Evolutionary conservation across 345 rosid genomes (phyloP).

Genomic region (Camelina sativa): DNA sequence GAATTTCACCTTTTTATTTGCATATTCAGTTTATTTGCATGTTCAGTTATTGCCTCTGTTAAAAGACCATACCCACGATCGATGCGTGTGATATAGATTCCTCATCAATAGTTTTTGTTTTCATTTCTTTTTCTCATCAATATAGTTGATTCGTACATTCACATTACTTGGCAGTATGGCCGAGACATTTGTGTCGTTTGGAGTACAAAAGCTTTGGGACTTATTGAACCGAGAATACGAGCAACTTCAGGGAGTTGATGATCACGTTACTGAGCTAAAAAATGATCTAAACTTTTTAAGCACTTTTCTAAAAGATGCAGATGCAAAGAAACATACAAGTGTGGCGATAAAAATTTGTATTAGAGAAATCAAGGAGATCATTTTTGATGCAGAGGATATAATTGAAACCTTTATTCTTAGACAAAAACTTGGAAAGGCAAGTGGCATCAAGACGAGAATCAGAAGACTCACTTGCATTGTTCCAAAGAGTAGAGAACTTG

Average conservation of each 20-base stretch:
- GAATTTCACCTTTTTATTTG: too few relatives aligned
- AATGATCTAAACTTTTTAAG: background rate
- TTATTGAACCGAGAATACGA: background rate
- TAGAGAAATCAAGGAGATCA: slow-evolving; percentile 32
- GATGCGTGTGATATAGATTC: too few relatives aligned
- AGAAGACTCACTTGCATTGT: background rate
- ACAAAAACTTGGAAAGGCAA: background rate
- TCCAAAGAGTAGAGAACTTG: background rate
- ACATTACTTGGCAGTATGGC: background rate
- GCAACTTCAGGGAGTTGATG: background rate
- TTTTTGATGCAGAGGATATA: slow-evolving; percentile 38
- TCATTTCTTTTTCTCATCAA: too few relatives aligned
- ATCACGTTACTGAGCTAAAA: background rate
- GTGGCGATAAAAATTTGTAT: background rate
- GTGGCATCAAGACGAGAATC: background rate
- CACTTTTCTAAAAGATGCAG: slow-evolving; percentile 13
- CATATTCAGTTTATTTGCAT: too few relatives aligned
- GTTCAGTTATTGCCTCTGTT: too few relatives aligned
- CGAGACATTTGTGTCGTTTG: background rate
- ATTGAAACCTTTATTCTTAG: slow-evolving; percentile 31
- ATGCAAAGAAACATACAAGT: slow-evolving; percentile 6
- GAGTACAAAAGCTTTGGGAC: background rate
- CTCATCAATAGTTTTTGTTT: too few relatives aligned
- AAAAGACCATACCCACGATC: too few relatives aligned
- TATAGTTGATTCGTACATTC: background rate